Evolutionary conservation across 768 basidiomycete species (phyloP), one percentile per base, ranked within the genome.

Genomic region (Rhizopogon vinicolor): DNA sequence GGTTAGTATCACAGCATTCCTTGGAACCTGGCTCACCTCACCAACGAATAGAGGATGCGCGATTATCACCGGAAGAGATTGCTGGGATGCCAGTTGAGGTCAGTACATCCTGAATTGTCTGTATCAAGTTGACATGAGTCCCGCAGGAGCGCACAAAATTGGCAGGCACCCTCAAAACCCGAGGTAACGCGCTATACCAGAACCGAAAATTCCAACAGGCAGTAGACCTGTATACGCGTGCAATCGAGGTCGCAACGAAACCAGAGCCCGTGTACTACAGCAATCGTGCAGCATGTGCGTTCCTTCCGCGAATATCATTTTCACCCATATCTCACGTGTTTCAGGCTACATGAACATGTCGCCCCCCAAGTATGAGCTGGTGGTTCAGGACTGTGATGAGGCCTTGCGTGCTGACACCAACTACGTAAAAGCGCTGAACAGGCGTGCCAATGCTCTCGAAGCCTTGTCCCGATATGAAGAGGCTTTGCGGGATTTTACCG

Each of bases 261-360:
- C 83, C 86, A 7, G 93, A 96, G 65, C 87, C 97, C 29, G 92
- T 98, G 33, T 99, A 88, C 75, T 98, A 86, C 81, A 92, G 91
- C 72, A 99, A 99, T 72, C 87, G 97, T 51, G 97, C 96, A 41
- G 97, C 97, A 58, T 98, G 96, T 93, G 56, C 54, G 87, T 77
- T 41, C 31, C 13, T 45, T 6, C 54, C 35, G 25, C 35, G 19
- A 37, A 22, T 48, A 8, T 8, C 2, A 9, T 37, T 22, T 44
- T 43, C 37, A 25, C 41, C 6, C 45, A 8, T 40, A 9, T 41
- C 13, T 35, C 46, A 49, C 39, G 9, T 0, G 41, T 41, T 12
- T 22, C 33, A 29, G 92, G 92, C 71, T 97, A 95, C 72, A 83
- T 96, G 70, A 94, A 96, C 78, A 85, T 95, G 78, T 73, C 79